These are phyloP conservation scores for Eragrostis curvula DNA, from an alignment of 176 grass and related monocot genomes.

Conservation along the genomic window DNA sequence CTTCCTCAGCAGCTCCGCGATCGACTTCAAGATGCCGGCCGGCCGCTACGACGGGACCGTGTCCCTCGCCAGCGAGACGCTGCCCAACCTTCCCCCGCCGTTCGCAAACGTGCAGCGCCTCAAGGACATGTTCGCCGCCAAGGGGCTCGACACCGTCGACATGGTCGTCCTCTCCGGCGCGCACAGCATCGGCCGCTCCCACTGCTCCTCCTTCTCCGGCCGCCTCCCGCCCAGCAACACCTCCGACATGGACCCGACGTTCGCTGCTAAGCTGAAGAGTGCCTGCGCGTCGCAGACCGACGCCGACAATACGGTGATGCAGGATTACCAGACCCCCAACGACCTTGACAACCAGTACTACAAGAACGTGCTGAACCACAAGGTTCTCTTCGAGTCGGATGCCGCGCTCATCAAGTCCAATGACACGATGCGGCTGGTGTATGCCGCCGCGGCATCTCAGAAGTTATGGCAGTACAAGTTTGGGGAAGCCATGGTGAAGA, in stretches of 20 bases:
- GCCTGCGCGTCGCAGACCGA: background rate
- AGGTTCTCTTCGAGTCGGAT: slow-evolving; percentile 46
- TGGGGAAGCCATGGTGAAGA: slow-evolving; percentile 42
- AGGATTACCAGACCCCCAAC: slow-evolving; percentile 24
- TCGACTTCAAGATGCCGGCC: slow-evolving; percentile 44
- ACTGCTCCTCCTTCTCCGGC: slow-evolving; percentile 41
- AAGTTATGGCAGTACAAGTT: slow-evolving; percentile 29
- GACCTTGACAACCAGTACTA: slow-evolving; percentile 57
- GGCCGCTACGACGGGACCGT: slow-evolving; percentile 53
- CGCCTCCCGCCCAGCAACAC: slow-evolving; percentile 23
- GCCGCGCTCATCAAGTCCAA: background rate
- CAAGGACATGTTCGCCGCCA: slow-evolving; percentile 33
- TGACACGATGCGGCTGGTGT: background rate
- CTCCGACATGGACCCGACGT: background rate
- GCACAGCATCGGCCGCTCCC: slow-evolving; percentile 45
- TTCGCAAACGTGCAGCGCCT: background rate
- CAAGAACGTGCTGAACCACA: slow-evolving; percentile 4
- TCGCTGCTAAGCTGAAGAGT: background rate
- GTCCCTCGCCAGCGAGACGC: slow-evolving; percentile 34
- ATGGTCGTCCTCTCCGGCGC: background rate
- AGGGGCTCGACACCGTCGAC: slow-evolving; percentile 36
- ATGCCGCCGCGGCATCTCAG: background rate
- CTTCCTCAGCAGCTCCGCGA: slow-evolving; percentile 4
- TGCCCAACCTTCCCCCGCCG: slow-evolving; percentile 28
- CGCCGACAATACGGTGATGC: slow-evolving; percentile 11